Conservation (phyloP, 257 asterid genomes). For the Plantago elongata region DNA sequence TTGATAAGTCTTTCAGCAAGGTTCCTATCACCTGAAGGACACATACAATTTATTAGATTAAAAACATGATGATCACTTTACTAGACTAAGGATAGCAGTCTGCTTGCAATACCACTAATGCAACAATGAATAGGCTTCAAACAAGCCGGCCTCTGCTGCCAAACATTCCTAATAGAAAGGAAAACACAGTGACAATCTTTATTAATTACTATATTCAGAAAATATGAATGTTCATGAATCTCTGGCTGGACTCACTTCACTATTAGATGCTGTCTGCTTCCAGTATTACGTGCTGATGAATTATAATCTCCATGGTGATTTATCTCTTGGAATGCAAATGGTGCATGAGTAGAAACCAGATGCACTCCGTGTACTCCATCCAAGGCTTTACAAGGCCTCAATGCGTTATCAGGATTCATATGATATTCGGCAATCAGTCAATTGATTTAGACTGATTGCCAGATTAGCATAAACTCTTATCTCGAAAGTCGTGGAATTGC, state of each 20-base stretch:
- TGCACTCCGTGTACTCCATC: conserved; percentile 68
- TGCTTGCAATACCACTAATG: conserved; percentile 39
- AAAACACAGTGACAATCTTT: conserved; percentile 11
- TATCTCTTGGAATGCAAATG: conserved; percentile 58
- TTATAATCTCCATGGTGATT: conserved; percentile 44
- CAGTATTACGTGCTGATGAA: conserved; percentile 28
- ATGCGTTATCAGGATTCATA: conserved; percentile 53
- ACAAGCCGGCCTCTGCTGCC: conserved; percentile 82
- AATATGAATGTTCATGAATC: not conserved
- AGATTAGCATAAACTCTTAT: conserved; percentile 24
- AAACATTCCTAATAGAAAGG: conserved; percentile 49
- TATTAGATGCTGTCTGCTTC: conserved; percentile 35
- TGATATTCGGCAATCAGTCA: conserved; percentile 71
- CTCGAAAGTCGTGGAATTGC: conserved; percentile 22
- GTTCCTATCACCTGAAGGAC: conserved; percentile 56
- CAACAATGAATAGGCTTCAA: conserved; percentile 69
- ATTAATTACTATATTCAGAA: not conserved
- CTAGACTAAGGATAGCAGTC: not conserved
- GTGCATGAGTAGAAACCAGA: conserved; percentile 59
- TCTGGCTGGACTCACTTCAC: conserved; percentile 39
- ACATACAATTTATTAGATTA: conserved; percentile 7
- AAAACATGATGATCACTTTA: not conserved
- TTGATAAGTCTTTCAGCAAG: conserved; percentile 61
- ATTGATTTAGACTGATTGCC: conserved; percentile 71
- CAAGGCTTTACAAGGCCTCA: conserved; percentile 43